Evolutionary conservation across 345 rosid genomes (phyloP).

Genomic region (Salix udensis): DNA sequence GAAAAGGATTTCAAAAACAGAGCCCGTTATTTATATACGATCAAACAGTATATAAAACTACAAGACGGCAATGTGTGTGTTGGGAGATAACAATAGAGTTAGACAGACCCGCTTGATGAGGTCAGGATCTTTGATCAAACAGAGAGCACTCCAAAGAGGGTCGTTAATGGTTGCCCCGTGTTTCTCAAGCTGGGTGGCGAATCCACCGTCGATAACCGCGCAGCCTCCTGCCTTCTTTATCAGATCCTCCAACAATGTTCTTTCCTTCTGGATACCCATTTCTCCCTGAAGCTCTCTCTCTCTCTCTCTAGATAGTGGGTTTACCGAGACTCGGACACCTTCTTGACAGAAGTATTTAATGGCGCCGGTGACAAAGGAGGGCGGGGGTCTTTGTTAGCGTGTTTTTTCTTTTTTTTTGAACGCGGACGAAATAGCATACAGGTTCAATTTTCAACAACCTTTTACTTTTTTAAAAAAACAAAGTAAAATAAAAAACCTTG

Average conservation of each 20-base stretch:
- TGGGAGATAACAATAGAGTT: not conserved
- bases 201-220: constrained; percentile 89
- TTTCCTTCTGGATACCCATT: constrained; percentile 48
- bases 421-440: constrained; percentile 3
- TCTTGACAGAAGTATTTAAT: not conserved
- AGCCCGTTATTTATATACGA: not conserved
- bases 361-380: not conserved
- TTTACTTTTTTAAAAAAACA: not conserved
- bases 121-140: constrained; percentile 65
- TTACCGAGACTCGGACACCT: not conserved
- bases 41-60: no score
- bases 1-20: not conserved
- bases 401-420: not conserved
- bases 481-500: not conserved
- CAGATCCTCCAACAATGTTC: constrained; percentile 57
- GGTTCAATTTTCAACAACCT: constrained; percentile 7
- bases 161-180: constrained; percentile 85
- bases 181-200: constrained; percentile 85
- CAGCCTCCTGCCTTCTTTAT: constrained; percentile 75
- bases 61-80: not conserved
- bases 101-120: constrained; percentile 56
- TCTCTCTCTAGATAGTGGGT: not conserved
- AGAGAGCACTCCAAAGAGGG: constrained; percentile 91
- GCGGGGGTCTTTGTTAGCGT: not conserved
- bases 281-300: not conserved